These are phyloP conservation scores for Rhytidiadelphus loreus DNA, from an alignment of 225 moss, liverwort and hornwort genomes.

Conservation along the genomic window DNA sequence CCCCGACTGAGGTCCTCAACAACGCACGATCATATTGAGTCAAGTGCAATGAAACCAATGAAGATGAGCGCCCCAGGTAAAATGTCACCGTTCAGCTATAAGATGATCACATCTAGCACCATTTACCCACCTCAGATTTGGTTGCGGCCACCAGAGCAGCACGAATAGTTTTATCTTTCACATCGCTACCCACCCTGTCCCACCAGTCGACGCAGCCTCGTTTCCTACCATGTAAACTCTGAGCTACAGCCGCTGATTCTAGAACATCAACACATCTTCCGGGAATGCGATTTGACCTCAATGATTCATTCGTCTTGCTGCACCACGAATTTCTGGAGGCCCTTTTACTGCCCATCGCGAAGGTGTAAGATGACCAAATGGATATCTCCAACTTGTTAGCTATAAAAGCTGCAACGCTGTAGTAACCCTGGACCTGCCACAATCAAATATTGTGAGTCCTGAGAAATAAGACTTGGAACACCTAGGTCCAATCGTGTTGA, in stretches of 20 bases:
- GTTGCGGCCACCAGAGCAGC: conserved; percentile 35
- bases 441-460: not conserved
- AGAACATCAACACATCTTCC: conserved; percentile 26
- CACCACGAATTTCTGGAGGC: conserved; percentile 39
- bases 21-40: not conserved
- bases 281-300: conserved; percentile 17
- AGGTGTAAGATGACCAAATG: conserved; percentile 66
- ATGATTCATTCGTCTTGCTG: conserved; percentile 39
- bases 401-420: conserved; percentile 68
- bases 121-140: conserved; percentile 53
- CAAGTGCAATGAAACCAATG: not conserved
- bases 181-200: conserved; percentile 34
- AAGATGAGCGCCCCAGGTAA: not conserved
- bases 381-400: conserved; percentile 83
- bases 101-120: not conserved
- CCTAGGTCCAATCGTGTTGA: not conserved
- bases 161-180: conserved; percentile 29
- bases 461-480: not conserved
- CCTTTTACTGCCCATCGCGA: conserved; percentile 48
- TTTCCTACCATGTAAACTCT: conserved; percentile 55
- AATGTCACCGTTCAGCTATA: not conserved
- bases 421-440: conserved; percentile 63
- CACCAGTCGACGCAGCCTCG: conserved; percentile 70
- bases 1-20: not conserved
- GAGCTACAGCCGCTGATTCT: conserved; percentile 51